phyloP scores from a whole-genome alignment of 116 monocot genomes.

The Dioscorea cayenensis region DNA sequence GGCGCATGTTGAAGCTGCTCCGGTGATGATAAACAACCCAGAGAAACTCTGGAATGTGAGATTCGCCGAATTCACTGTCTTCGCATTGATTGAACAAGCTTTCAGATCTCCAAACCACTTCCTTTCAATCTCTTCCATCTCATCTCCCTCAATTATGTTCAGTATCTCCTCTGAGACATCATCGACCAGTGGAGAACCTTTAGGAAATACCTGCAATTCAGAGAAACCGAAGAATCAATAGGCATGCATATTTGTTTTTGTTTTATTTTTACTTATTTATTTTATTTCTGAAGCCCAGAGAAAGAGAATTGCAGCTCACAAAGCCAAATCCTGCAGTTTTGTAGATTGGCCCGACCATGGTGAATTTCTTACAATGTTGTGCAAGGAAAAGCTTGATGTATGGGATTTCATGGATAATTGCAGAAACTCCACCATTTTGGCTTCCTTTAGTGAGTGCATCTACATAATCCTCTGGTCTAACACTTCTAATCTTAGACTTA shows the following conservation, averaged over 20 bases:
- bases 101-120: constrained; percentile 14
- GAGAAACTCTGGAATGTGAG: constrained; percentile 24
- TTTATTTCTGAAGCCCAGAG: not conserved
- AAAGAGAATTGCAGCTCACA: not conserved
- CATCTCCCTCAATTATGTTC: constrained; percentile 18
- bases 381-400: constrained; percentile 7
- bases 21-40: constrained; percentile 38
- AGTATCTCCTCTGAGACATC: constrained; percentile 36
- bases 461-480: not conserved
- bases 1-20: constrained; percentile 9
- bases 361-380: not conserved
- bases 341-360: constrained; percentile 5
- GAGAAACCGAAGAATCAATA: not conserved
- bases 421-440: not conserved
- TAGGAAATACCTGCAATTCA: constrained; percentile 26
- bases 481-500: too few relatives aligned
- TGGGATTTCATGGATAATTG: constrained; percentile 1
- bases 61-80: constrained; percentile 1
- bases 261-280: not conserved
- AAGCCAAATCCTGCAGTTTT: not conserved
- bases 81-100: constrained; percentile 6
- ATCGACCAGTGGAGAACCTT: constrained; percentile 32
- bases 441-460: too few relatives aligned
- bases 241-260: too few relatives aligned
- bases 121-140: constrained; percentile 19